Evolutionary conservation across 225 moss, liverwort and hornwort species (phyloP).

Genomic region (Physcomitrellopsis africana): DNA sequence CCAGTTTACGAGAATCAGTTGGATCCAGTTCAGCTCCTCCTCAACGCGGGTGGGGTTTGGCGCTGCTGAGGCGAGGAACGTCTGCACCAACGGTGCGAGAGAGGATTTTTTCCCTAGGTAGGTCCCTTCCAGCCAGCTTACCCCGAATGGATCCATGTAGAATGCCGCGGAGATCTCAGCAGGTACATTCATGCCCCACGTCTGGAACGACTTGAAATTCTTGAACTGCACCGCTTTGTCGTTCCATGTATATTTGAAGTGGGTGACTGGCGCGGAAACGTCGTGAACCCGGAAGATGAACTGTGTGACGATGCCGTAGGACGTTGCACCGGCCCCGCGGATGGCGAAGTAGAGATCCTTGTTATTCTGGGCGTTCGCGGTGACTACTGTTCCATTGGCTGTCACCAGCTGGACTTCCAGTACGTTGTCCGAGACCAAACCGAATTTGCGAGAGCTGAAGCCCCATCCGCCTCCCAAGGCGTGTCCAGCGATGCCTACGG

Average conservation of each 20-base stretch:
- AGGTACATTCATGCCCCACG: slow-evolving; percentile 48
- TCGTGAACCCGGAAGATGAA: slow-evolving; percentile 73
- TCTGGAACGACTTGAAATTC: slow-evolving; percentile 64
- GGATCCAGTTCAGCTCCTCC: slow-evolving; percentile 62
- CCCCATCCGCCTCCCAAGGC: slow-evolving; percentile 86
- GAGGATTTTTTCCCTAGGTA: slow-evolving; percentile 50
- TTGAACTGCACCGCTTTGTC: slow-evolving; percentile 39
- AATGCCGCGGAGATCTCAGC: slow-evolving; percentile 64
- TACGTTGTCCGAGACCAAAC: slow-evolving; percentile 63
- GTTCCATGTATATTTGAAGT: slow-evolving; percentile 60
- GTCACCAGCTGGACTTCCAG: slow-evolving; percentile 51
- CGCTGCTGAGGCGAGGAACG: slow-evolving; percentile 35
- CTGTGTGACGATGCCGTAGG: slow-evolving; percentile 73
- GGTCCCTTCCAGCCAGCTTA: slow-evolving; percentile 55
- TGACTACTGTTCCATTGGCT: slow-evolving; percentile 55
- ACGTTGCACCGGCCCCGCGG: slow-evolving; percentile 68
- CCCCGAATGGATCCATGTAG: slow-evolving; percentile 66
- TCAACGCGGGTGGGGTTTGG: slow-evolving; percentile 33
- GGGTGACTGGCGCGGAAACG: slow-evolving; percentile 65
- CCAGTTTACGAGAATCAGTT: slow-evolving; percentile 47
- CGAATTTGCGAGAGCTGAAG: slow-evolving; percentile 66
- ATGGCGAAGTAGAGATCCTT: slow-evolving; percentile 59
- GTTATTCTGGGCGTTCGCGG: slow-evolving; percentile 50
- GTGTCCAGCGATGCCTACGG: slow-evolving; percentile 73
- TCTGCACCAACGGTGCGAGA: slow-evolving; percentile 26